Evolutionary conservation across 768 basidiomycete species (phyloP), one percentile per base, ranked within the genome.

Genomic region (Boletus rubroflammeus): DNA sequence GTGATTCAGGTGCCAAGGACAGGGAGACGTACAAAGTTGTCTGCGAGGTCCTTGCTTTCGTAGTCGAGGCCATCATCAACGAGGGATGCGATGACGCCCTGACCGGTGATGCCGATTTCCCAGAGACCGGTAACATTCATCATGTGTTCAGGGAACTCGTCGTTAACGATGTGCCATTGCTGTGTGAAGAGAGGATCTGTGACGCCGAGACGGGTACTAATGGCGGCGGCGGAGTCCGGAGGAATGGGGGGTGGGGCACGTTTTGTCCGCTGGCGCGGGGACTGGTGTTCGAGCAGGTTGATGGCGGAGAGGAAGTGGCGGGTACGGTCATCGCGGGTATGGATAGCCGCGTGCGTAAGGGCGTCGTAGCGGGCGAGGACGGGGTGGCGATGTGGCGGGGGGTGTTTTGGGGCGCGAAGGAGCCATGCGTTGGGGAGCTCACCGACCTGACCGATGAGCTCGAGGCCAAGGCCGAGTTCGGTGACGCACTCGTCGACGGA

Each of bases 51-150:
- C 47, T 85, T 83, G 62, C 85, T 90, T 44, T 82, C 81, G 71
- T 93, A 91, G 69, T 98, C 97, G 58, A 99, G 70, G 1, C 97
- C 97, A 67, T 99, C 97, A 67, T 99, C 97, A 23, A 99, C 86
- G 42, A 99, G 76, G 10, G 93, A 92, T 4, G 91, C 81, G 39
- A 91, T 86, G 28, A 98, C 76, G 7, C 92, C 95, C 61, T 84
- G 78, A 1, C 97, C 97, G 0, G 88, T 93, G 59, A 94, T 79
- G 3, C 93, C 95, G 74, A 87, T 81, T 29, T 88, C 90, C 97
- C 97, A 99, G 0, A 97, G 76, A 11, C 82, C 79, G 0, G 93
- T 88, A n/a, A 93, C 90, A 64, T 99, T 98, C 85, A 99, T 88
- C 78, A 80, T 84, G 60, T 91, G 82, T 63, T 88, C 81, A 5